Base-by-base conservation (phyloP, 2,329 filamentous ascomycete species). In the Sphaerostilbella broomeana region DNA sequence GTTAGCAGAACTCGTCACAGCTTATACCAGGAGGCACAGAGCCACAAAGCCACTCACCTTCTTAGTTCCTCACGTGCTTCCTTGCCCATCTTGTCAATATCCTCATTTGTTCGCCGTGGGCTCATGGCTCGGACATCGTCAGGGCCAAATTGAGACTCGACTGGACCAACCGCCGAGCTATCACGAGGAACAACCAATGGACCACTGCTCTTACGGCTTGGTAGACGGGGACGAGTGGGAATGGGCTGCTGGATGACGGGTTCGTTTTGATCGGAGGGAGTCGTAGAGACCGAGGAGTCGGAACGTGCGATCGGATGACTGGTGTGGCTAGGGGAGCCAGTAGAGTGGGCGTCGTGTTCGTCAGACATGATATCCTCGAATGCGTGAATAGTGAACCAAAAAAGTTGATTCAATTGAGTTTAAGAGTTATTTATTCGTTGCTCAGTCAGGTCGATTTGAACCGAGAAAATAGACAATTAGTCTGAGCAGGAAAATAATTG, bases 91-190 rank as follows among this genome's bases (percentile, higher is more conserved):
- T 81, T 82, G 62, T 95, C 86, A 38, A 95, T 77, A 58, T 97
- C 90, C 56, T 92, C 87, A 53, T 83, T 94, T 48, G 87, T 95
- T 53, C 90, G 72, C 51, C 90, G 73, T 3, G 90, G 90, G 59
- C 89, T 95, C 90, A 98, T 97, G 45, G 87, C 85, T 54, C 90
- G 73, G 46, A 92, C 89, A 60, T 95, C 89, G 59, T 87, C 84
- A 17, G 88, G 84, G 18, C 88, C 86, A 51, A 88, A 85, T 47
- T 86, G 75, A 46, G 84, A 76, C 47, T 86, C 81, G 45, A 81
- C 67, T 24, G 85, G 77, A 49, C 86, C 83, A 45, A 86, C 78
- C 43, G 82, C 78, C 15, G 76, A 78, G 53, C 75, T 84, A 56
- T 90, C 84, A 50, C 86, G 77, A 24, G 84, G 82, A 26, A 94